Base-by-base conservation (phyloP, 305 asterid species). In the Rubia tinctorum region DNA sequence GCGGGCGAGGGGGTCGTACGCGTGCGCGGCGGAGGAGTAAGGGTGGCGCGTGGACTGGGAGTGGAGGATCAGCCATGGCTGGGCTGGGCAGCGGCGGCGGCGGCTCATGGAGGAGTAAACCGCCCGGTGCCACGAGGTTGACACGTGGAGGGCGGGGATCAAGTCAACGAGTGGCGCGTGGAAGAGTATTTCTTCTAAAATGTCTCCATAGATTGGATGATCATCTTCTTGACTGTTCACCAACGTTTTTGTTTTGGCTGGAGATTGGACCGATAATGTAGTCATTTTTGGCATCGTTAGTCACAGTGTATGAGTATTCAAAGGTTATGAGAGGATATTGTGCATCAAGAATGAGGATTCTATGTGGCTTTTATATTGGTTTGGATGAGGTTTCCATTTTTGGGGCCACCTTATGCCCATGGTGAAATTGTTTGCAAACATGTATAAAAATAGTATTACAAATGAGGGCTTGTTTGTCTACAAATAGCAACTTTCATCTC, bases 41-140 rank as follows among this genome's bases (percentile, higher is more conserved):
- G 89, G 92, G 5, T 73, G 40, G 12, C 88, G 81, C 45, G 77
- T 73, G 74, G 79, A 61, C 49, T 88, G 96, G 42, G 79, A 66
- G 83, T 91, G 96, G 79, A 89, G 77, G 76, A 91, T 74, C 5
- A 91, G 85, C 97, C 94, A 91, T 0, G 97, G 96, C 22, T 85
- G 85, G 4, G 83, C 87, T 68, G 76, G 76, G 75, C 79, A 87
- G 40, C 14, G 69, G 81, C 77, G 80, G 80, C 22, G 76, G 83
- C 77, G 81, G 79, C 69, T 77, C 74, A 89, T 91, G 44, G 92
- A 85, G 77, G 90, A 79, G 34, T 55, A 49, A 0, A 87, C 88
- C 27, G 97, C 88, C 62, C 18, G 73, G 71, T 64, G 27, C 97
- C 97, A 91, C 11, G 88, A 71, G 45, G 71, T 80, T 20, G 94